Percentiles rank a stretch among this genome's conserved stretches.
Conservation (phyloP, 129 eudicot species). For the Pulicaria dysenterica region DNA sequence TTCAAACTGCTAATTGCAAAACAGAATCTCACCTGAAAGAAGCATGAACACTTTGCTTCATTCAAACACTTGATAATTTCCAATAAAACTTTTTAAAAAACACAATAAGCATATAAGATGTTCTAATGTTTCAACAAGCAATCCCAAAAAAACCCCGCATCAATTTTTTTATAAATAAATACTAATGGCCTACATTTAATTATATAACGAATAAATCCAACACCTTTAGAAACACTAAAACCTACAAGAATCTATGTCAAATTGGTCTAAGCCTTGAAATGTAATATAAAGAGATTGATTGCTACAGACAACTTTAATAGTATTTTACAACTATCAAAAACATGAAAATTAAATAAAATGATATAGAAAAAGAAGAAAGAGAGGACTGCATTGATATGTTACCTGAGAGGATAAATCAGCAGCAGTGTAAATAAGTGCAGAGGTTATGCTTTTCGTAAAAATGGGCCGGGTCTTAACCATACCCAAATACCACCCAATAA, state of each 20-base stretch:
- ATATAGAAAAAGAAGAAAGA: background rate
- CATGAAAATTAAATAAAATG: background rate
- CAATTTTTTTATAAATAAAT: background rate
- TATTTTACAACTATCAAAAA: background rate
- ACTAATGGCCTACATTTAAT: background rate
- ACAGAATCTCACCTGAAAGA: too few species aligned
- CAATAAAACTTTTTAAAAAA: too few species aligned
- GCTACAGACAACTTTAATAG: background rate
- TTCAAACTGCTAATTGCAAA: too few species aligned
- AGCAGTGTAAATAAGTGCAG: slow-evolving; percentile 60
- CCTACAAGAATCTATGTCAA: background rate
- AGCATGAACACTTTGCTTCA: too few species aligned
- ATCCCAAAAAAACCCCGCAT: too few species aligned
- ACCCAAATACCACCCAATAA: slow-evolving; percentile 79
- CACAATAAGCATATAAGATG: too few species aligned
- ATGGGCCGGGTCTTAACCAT: slow-evolving; percentile 73
- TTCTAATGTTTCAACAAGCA: too few species aligned
- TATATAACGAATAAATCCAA: background rate
- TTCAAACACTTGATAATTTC: too few species aligned
- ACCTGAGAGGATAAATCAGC: slow-evolving; percentile 95
- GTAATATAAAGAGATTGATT: background rate
- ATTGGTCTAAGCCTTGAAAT: too few species aligned
- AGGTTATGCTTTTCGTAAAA: slow-evolving; percentile 75
- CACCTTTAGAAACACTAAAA: background rate
- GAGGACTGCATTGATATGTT: background rate